These are phyloP conservation scores for Ammopiptanthus mongolicus DNA, from an alignment of 306 rosid genomes.

Conservation along the genomic window DNA sequence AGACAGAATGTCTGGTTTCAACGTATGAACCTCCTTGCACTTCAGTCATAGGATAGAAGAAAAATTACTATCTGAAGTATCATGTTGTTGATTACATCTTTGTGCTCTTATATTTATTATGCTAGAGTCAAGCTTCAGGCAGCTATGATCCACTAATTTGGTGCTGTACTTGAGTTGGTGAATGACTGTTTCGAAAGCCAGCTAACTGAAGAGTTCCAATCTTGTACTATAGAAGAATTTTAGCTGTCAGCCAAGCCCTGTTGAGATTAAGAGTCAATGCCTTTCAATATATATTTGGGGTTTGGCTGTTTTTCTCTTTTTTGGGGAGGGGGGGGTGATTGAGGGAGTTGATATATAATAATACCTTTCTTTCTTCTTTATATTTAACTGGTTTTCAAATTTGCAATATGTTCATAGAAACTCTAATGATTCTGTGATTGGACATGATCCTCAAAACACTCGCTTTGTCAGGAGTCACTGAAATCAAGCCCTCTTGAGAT, in stretches of 20 bases:
- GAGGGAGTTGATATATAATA: background rate
- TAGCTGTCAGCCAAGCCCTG: no score
- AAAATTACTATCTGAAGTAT: background rate
- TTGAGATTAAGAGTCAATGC: no score
- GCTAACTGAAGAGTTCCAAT: background rate
- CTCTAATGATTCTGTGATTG: background rate
- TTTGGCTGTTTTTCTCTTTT: no score
- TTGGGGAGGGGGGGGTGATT: no score
- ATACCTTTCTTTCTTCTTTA: background rate
- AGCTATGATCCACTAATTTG: background rate
- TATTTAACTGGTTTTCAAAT: background rate
- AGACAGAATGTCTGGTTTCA: background rate
- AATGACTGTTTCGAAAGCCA: background rate
- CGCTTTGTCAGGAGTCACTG: background rate
- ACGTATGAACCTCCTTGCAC: background rate
- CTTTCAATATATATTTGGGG: no score
- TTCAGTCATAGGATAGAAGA: background rate
- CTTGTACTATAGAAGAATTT: no score
- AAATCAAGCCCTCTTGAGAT: background rate
- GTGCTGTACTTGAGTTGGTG: background rate
- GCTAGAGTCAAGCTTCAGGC: background rate
- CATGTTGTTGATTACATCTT: background rate
- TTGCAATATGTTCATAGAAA: background rate
- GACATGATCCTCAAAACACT: background rate
- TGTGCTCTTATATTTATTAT: no score